phyloP scores from a whole-genome alignment of 2,329 filamentous ascomycete genomes.

The Arachnopeziza araneosa region DNA sequence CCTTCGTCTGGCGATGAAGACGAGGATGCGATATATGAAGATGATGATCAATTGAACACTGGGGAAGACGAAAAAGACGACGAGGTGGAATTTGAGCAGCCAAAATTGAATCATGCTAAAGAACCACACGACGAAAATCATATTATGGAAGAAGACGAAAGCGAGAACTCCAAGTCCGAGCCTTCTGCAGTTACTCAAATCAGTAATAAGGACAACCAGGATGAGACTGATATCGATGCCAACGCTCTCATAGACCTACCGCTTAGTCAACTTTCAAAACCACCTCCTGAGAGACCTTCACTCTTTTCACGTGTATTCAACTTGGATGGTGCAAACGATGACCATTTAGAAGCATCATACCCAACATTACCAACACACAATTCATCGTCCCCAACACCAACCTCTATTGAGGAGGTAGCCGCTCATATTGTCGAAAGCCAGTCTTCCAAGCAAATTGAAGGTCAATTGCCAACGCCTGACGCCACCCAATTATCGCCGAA shows the following conservation, averaged over 20 bases:
- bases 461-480: slow-evolving; percentile 25
- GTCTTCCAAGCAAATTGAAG: background rate
- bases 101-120: background rate
- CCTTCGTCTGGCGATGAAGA: background rate
- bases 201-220: background rate
- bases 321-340: slow-evolving; percentile 21
- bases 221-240: background rate
- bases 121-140: background rate
- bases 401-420: background rate
- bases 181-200: background rate
- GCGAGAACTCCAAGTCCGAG: background rate
- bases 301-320: slow-evolving; percentile 9
- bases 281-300: background rate
- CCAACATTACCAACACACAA: slow-evolving; percentile 5
- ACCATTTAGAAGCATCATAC: slow-evolving; percentile 6
- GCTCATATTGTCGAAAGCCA: background rate
- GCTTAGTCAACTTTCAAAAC: background rate
- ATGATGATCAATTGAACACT: background rate
- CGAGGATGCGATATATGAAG: slow-evolving; percentile 1
- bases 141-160: background rate
- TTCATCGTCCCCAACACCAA: background rate
- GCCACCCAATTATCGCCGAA: slow-evolving; percentile 19
- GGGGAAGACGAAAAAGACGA: background rate
- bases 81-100: background rate
- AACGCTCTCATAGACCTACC: background rate